Conservation (phyloP, 768 basidiomycete species). For the Sporobolomyces phaffii region DNA sequence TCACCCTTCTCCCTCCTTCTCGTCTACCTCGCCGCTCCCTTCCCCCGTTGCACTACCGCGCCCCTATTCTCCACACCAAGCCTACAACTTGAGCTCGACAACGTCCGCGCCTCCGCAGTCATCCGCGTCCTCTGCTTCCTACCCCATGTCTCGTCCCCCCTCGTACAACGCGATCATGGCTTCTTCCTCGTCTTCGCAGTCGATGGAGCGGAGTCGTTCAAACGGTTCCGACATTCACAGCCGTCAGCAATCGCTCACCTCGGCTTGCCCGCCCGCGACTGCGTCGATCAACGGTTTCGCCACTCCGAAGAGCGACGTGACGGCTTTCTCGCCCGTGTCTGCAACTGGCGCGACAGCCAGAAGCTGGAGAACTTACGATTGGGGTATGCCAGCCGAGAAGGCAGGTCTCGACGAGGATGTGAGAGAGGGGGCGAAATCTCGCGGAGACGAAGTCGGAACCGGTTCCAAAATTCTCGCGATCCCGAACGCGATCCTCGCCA, state of each 20-base stretch:
- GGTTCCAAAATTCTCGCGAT: conserved; percentile 7
- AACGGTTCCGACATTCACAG: conserved; percentile 27
- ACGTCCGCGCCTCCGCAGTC: not conserved
- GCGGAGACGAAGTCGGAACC: not conserved
- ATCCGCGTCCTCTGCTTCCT: not conserved
- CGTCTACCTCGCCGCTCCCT: conserved; percentile 6
- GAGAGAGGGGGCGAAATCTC: conserved; percentile 20
- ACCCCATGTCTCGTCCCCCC: conserved; percentile 20
- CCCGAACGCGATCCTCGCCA: conserved; percentile 9
- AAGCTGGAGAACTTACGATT: conserved; percentile 33
- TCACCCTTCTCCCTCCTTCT: not conserved
- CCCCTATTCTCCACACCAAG: conserved; percentile 10
- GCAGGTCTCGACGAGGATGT: conserved; percentile 22
- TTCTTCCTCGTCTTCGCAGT: not conserved
- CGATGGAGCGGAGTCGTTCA: conserved; percentile 26
- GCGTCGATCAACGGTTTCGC: conserved; percentile 6
- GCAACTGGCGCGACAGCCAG: not conserved
- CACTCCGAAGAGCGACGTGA: conserved; percentile 20
- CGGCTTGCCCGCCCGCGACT: conserved; percentile 38
- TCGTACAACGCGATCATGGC: conserved; percentile 12
- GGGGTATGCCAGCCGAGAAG: conserved; percentile 8
- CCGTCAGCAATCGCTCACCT: conserved; percentile 35
- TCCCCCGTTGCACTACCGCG: conserved; percentile 1
- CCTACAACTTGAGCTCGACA: conserved; percentile 6
- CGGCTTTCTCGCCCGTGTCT: conserved; percentile 10